Conservation (phyloP, 176 grass and related monocot genomes). For the Oryza coarctata region DNA sequence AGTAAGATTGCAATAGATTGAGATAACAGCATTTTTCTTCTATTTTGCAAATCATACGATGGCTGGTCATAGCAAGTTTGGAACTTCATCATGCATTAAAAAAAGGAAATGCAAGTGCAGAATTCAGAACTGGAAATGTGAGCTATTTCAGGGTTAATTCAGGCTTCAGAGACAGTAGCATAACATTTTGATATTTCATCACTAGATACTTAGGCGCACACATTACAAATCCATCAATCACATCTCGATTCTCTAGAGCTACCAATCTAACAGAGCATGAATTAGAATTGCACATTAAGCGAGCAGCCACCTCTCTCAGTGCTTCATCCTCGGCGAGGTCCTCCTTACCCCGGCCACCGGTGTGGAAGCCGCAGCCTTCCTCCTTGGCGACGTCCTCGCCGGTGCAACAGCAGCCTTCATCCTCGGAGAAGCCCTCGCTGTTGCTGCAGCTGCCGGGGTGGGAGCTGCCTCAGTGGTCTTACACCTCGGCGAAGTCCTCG, state of each 20-base stretch:
- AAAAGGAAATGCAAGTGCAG: not conserved
- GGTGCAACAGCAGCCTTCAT: not conserved
- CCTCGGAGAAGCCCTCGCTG: conserved; percentile 40
- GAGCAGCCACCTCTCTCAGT: not conserved
- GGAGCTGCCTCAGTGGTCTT: not conserved
- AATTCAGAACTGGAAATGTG: no score
- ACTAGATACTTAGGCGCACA: not conserved
- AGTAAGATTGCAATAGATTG: no score
- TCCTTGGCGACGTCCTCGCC: conserved; percentile 48
- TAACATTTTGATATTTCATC: no score
- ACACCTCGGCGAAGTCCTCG: conserved; percentile 46
- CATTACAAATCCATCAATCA: not conserved
- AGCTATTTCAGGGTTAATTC: not conserved
- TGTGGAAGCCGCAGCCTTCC: conserved; percentile 7
- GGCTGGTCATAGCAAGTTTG: no score
- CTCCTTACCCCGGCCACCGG: not conserved
- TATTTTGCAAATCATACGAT: not conserved
- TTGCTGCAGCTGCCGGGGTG: not conserved
- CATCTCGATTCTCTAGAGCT: not conserved
- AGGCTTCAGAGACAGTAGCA: no score
- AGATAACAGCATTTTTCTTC: not conserved
- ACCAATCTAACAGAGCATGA: not conserved
- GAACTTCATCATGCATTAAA: no score
- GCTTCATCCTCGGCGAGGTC: conserved; percentile 40
- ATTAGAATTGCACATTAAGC: conserved; percentile 5